Conservation (phyloP, 371 early-diverging fungal species). For the Mortierella sp. region DNA sequence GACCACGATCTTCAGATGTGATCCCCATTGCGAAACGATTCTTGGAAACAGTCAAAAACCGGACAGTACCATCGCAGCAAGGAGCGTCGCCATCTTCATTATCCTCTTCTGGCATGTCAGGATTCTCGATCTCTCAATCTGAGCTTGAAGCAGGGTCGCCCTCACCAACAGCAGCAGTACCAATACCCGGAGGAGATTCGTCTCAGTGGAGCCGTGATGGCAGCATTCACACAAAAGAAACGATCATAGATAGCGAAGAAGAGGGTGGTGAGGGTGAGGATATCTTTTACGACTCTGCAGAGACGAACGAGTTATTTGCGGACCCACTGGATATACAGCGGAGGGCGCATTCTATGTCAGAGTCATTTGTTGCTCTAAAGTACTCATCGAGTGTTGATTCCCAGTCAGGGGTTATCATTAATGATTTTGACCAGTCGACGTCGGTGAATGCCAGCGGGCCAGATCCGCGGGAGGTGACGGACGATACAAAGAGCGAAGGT, state of each 20-base stretch:
- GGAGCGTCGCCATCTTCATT: not conserved
- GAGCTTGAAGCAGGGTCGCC: constrained; percentile 15
- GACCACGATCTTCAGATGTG: constrained; percentile 50
- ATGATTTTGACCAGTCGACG: constrained; percentile 26
- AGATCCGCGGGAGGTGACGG: constrained; percentile 49
- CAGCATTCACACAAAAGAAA: not conserved
- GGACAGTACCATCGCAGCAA: constrained; percentile 6
- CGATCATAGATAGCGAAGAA: constrained; percentile 26
- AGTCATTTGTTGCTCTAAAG: constrained; percentile 64
- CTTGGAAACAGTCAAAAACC: constrained; percentile 39
- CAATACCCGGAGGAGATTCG: constrained; percentile 24
- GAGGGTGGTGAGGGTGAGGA: constrained; percentile 21
- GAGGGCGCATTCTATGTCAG: constrained; percentile 56
- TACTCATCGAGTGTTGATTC: constrained; percentile 59
- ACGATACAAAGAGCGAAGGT: constrained; percentile 58
- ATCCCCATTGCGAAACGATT: constrained; percentile 53
- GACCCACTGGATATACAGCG: constrained; percentile 33
- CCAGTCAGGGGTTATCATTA: constrained; percentile 46
- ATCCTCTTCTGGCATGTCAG: constrained; percentile 6
- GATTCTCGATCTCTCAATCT: not conserved
- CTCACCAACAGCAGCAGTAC: constrained; percentile 21
- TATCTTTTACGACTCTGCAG: constrained; percentile 47
- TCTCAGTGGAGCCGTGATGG: constrained; percentile 12
- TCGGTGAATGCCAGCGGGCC: constrained; percentile 44
- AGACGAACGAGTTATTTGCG: constrained; percentile 22